These are phyloP conservation scores for Pisolithus microcarpus DNA, from an alignment of 768 basidiomycete species.

Conservation along the genomic window DNA sequence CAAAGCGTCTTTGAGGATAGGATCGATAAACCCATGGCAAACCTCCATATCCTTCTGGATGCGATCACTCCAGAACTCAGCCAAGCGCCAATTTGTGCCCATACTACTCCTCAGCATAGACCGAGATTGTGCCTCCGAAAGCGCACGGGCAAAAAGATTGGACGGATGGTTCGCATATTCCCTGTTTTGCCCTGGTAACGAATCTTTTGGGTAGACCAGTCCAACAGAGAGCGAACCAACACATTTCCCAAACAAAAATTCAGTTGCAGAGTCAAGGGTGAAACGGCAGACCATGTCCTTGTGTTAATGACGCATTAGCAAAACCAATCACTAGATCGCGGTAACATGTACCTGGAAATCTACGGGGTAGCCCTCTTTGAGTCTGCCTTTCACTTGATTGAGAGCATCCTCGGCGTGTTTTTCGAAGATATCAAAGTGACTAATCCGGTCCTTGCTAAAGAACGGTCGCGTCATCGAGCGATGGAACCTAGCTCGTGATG, in stretches of 20 bases:
- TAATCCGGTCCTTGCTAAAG: constrained; percentile 34
- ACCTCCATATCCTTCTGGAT: constrained; percentile 39
- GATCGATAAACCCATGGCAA: constrained; percentile 46
- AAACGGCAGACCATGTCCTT: constrained; percentile 36
- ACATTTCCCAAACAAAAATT: constrained; percentile 46
- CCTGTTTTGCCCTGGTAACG: constrained; percentile 15
- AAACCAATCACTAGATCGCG: neutral
- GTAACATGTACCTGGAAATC: constrained; percentile 31
- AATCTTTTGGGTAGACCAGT: constrained; percentile 27
- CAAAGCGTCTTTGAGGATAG: constrained; percentile 44
- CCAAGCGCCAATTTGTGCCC: constrained; percentile 45
- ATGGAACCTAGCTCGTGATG: constrained; percentile 27
- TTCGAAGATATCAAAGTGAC: constrained; percentile 36
- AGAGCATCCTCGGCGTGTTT: constrained; percentile 29
- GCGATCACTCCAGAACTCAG: constrained; percentile 46
- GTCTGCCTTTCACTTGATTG: constrained; percentile 25
- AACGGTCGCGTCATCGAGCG: constrained; percentile 38
- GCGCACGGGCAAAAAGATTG: constrained; percentile 34
- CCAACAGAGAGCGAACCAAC: constrained; percentile 33
- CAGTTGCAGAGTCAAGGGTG: constrained; percentile 52
- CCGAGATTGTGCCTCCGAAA: constrained; percentile 30
- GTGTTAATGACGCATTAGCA: neutral
- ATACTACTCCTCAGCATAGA: constrained; percentile 24
- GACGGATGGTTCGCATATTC: constrained; percentile 23
- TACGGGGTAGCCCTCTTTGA: constrained; percentile 31